Conservation (phyloP, 116 monocot species). For the Papilionanthe hybrid region DNA sequence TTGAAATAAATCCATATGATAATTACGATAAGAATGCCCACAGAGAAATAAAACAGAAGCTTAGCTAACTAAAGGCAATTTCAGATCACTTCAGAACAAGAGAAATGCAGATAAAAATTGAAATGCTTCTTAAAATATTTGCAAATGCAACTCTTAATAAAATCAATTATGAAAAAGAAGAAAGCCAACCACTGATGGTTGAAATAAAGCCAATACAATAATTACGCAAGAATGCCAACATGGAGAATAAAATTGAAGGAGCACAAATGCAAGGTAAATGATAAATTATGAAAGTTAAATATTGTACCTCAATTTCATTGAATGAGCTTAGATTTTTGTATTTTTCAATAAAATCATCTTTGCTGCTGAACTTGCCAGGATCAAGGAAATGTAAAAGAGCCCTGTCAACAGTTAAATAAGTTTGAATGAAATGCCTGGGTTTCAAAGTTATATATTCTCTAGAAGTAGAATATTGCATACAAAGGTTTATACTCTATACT, state of each 20-base stretch:
- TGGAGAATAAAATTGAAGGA: background rate
- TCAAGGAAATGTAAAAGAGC: constrained; percentile 97
- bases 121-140: too few species aligned
- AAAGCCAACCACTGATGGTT: background rate
- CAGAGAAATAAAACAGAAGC: constrained; percentile 30
- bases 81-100: constrained; percentile 1
- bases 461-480: background rate
- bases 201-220: background rate
- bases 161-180: background rate
- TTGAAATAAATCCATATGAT: background rate
- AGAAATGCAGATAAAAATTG: background rate
- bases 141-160: background rate
- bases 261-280: background rate
- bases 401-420: constrained; percentile 31
- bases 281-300: background rate
- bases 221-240: background rate
- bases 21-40: background rate
- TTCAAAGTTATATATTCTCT: background rate
- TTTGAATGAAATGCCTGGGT: background rate
- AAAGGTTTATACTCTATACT: background rate
- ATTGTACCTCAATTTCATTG: constrained; percentile 78
- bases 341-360: constrained; percentile 91
- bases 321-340: constrained; percentile 97
- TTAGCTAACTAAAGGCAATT: constrained; percentile 71
- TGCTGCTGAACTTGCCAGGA: constrained; percentile 68